Evolutionary conservation across 495 filamentous ascomycete genomes (phyloP).

Genomic region (Viridothelium virens): DNA sequence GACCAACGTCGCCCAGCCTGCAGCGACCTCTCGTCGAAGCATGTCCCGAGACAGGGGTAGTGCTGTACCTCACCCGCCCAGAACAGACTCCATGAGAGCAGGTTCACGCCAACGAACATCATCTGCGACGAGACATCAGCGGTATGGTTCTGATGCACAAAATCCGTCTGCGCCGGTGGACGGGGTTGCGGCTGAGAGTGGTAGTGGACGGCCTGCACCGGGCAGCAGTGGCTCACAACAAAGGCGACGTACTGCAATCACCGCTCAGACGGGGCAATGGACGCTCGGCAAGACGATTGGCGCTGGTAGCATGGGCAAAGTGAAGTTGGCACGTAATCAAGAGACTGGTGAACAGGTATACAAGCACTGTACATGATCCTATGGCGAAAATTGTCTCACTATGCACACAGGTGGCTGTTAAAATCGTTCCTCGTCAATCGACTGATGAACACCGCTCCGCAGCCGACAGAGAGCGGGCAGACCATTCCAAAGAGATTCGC

Average conservation of each 20-base stretch:
- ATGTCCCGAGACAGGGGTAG: slow-evolving; percentile 46
- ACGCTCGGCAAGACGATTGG: slow-evolving; percentile 94
- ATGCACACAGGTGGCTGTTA: slow-evolving; percentile 71
- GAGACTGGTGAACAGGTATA: slow-evolving; percentile 57
- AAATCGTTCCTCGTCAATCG: slow-evolving; percentile 90
- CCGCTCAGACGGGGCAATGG: slow-evolving; percentile 79
- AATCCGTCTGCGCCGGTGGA: background rate
- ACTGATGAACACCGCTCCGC: slow-evolving; percentile 74
- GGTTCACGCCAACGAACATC: slow-evolving; percentile 39
- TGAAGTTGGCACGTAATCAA: slow-evolving; percentile 80
- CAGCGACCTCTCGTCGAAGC: slow-evolving; percentile 46
- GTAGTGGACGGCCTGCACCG: slow-evolving; percentile 23
- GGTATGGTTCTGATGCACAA: slow-evolving; percentile 4
- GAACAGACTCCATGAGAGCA: slow-evolving; percentile 42
- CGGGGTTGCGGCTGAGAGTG: slow-evolving; percentile 41
- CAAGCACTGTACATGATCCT: background rate
- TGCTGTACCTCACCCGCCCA: slow-evolving; percentile 42
- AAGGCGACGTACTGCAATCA: slow-evolving; percentile 73
- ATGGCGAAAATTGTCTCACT: background rate
- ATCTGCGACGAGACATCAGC: slow-evolving; percentile 42
- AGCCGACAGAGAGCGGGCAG: slow-evolving; percentile 76
- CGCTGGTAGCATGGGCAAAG: slow-evolving; percentile 97
- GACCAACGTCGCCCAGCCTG: slow-evolving; percentile 42
- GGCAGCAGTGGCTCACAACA: slow-evolving; percentile 41
- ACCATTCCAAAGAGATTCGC: slow-evolving; percentile 92